phyloP scores from a whole-genome alignment of 2,329 filamentous ascomycete genomes.

The Botryotinia calthae region DNA sequence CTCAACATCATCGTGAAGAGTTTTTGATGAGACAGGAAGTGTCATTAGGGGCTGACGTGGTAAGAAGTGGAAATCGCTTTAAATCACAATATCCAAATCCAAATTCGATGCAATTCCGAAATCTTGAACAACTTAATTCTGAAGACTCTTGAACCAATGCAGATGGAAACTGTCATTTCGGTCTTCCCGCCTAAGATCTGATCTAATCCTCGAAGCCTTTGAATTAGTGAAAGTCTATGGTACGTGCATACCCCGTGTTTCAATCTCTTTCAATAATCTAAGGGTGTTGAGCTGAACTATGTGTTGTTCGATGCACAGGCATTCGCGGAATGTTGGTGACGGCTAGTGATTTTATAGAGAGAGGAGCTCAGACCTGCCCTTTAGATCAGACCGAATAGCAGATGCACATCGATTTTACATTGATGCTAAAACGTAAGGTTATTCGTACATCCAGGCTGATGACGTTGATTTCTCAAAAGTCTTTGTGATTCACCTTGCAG shows the following conservation, averaged over 20 bases:
- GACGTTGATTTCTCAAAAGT: neutral
- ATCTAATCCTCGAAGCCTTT: neutral
- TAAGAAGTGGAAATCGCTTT: neutral
- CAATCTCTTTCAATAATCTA: conserved; percentile 5
- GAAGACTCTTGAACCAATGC: neutral
- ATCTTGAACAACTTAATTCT: neutral
- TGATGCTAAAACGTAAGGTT: neutral
- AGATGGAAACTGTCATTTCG: neutral
- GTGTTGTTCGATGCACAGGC: conserved; percentile 18
- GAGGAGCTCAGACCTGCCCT: conserved; percentile 10
- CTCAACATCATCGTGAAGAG: neutral
- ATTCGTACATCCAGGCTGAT: neutral
- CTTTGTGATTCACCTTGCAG: conserved; percentile 3
- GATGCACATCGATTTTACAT: neutral
- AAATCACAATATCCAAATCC: neutral
- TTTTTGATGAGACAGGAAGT: neutral
- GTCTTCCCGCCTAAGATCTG: neutral
- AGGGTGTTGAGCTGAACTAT: conserved; percentile 15
- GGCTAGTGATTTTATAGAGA: neutral
- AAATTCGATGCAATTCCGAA: neutral
- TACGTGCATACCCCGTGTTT: conserved; percentile 20
- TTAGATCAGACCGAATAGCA: conserved; percentile 14
- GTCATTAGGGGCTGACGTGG: neutral
- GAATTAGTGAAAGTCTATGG: conserved; percentile 1
- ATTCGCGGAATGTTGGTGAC: conserved; percentile 12